Evolutionary conservation across 2,329 filamentous ascomycete genomes (phyloP).

Genomic region (Chaetomium sp.): DNA sequence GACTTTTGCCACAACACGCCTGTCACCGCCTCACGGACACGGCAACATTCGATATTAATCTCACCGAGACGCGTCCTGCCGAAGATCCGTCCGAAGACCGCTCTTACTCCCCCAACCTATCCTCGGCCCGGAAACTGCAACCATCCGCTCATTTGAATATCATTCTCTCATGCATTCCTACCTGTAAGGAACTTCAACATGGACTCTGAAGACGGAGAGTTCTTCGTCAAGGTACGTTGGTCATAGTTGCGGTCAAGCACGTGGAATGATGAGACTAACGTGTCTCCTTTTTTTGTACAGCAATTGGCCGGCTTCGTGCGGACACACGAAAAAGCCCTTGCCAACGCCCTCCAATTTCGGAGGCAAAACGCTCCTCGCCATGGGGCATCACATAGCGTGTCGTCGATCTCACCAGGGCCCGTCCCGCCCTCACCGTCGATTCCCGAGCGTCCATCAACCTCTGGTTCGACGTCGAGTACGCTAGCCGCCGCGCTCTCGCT

Average conservation of each 20-base stretch:
- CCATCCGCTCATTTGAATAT: slow-evolving; percentile 20
- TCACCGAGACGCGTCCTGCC: slow-evolving; percentile 13
- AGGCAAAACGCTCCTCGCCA: slow-evolving; percentile 64
- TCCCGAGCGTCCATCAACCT: slow-evolving; percentile 57
- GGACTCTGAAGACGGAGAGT: slow-evolving; percentile 84
- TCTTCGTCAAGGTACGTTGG: slow-evolving; percentile 72
- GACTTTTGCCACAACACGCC: slow-evolving; percentile 21
- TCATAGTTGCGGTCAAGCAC: neutral
- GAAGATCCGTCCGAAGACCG: slow-evolving; percentile 7
- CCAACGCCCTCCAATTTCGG: slow-evolving; percentile 86
- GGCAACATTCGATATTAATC: slow-evolving; percentile 5
- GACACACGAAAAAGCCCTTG: slow-evolving; percentile 93
- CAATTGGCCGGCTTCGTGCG: slow-evolving; percentile 94
- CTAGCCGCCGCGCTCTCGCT: slow-evolving; percentile 83
- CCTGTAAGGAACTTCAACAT: slow-evolving; percentile 38
- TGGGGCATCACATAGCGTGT: slow-evolving; percentile 60
- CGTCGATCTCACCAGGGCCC: slow-evolving; percentile 41
- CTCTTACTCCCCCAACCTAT: slow-evolving; percentile 5
- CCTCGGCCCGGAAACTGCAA: slow-evolving; percentile 13
- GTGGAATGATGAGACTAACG: neutral
- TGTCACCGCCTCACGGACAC: slow-evolving; percentile 6
- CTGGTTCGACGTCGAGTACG: slow-evolving; percentile 63
- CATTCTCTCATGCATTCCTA: slow-evolving; percentile 42
- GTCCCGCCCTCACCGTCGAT: slow-evolving; percentile 50
- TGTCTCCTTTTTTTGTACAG: slow-evolving; percentile 43